These are phyloP conservation scores for Hypoxylon rubiginosum DNA, from an alignment of 2,329 filamentous ascomycete genomes.

Conservation along the genomic window DNA sequence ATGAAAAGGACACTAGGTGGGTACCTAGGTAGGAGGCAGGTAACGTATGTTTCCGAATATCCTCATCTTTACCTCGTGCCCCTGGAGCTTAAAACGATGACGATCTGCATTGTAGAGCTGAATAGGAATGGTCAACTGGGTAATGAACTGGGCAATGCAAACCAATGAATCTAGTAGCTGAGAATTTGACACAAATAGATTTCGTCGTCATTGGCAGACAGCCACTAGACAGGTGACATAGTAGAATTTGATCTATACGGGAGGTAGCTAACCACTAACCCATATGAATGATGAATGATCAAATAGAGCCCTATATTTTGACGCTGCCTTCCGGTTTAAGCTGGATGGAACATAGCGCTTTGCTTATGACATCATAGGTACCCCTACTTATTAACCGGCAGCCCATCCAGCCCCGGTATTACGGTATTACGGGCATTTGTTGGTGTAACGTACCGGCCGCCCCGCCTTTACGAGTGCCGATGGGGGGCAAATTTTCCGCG, in stretches of 20 bases:
- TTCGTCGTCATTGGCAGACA: background rate
- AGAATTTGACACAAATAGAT: background rate
- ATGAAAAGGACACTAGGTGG: background rate
- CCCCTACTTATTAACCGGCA: background rate
- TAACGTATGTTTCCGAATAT: background rate
- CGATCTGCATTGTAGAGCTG: background rate
- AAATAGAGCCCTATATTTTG: background rate
- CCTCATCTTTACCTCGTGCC: background rate
- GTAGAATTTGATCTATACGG: too few relatives aligned
- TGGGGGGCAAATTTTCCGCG: slow-evolving; percentile 10
- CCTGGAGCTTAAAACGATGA: background rate
- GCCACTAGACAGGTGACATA: background rate
- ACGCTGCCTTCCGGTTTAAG: background rate
- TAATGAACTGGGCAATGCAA: background rate
- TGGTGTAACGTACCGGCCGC: background rate
- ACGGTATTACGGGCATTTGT: background rate
- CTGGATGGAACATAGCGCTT: background rate
- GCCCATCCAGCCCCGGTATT: too few relatives aligned
- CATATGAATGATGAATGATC: too few relatives aligned
- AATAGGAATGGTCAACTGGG: background rate
- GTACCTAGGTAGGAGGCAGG: too few relatives aligned
- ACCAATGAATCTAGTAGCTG: background rate
- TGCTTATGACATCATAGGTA: background rate
- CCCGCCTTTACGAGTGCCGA: background rate
- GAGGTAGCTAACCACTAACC: too few relatives aligned